phyloP scores from a whole-genome alignment of 441 rosid species.

The Croton setiger region DNA sequence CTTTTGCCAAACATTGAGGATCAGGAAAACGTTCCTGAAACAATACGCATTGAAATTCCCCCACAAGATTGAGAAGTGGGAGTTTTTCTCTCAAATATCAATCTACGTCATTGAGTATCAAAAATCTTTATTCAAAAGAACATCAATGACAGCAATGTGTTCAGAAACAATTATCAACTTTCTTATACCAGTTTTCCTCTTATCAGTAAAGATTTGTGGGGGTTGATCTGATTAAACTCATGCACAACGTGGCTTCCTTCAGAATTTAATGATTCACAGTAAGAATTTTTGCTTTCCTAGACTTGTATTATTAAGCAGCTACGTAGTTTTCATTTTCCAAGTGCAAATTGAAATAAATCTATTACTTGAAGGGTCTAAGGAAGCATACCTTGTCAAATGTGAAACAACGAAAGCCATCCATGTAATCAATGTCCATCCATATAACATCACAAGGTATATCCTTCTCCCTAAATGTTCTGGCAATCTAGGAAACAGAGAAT shows the following conservation, averaged over 20 bases:
- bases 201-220: neutral
- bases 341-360: neutral
- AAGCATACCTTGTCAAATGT: conserved; percentile 79
- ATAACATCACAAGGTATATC: conserved; percentile 86
- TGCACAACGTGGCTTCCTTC: neutral
- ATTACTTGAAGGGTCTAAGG: conserved; percentile 5
- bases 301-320: neutral
- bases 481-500: conserved; percentile 43
- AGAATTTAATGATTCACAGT: neutral
- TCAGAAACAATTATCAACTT: neutral
- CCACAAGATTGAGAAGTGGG: conserved; percentile 8
- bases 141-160: neutral
- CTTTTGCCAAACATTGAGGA: conserved; percentile 56
- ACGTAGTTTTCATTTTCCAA: neutral
- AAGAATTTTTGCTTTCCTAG: neutral
- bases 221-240: neutral
- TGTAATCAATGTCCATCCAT: conserved; percentile 99
- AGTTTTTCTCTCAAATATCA: neutral
- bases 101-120: neutral
- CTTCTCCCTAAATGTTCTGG: conserved; percentile 75
- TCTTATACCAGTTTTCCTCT: neutral
- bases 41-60: conserved; percentile 8
- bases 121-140: neutral
- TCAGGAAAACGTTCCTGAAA: conserved; percentile 68
- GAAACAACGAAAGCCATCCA: conserved; percentile 99